Conservation (phyloP, 2,329 filamentous ascomycete genomes). For the Calonectria pseudoreteaudii region DNA sequence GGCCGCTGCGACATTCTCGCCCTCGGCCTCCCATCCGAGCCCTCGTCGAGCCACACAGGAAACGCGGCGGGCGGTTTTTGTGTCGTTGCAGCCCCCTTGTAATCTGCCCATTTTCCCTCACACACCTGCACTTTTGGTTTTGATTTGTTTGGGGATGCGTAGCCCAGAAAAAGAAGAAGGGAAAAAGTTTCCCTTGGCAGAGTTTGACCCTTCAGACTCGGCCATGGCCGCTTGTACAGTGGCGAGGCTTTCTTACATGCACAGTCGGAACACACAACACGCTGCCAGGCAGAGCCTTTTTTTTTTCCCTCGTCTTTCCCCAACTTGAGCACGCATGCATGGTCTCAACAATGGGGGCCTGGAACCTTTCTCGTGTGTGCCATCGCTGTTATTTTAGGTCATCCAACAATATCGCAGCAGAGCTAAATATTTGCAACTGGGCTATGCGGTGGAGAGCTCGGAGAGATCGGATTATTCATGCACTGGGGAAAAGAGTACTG, state of each 20-base stretch:
- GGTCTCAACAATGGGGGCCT: background rate
- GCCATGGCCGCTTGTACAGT: background rate
- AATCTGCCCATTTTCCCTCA: constrained; percentile 15
- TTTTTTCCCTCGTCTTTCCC: background rate
- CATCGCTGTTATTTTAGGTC: background rate
- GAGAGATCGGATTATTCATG: constrained; percentile 9
- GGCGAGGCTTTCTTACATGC: background rate
- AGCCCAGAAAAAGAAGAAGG: background rate
- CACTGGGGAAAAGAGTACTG: background rate
- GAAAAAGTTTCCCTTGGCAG: background rate
- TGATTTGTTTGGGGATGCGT: background rate
- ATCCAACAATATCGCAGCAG: background rate
- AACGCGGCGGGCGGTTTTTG: background rate
- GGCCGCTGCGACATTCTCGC: background rate
- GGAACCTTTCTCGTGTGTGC: background rate
- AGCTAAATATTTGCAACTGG: background rate
- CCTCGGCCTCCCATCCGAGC: constrained; percentile 16
- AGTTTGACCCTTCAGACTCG: background rate
- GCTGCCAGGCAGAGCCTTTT: background rate
- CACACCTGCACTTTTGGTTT: background rate
- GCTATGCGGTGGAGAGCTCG: background rate
- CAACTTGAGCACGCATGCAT: background rate
- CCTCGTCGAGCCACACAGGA: background rate
- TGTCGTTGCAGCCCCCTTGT: background rate
- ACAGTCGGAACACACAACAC: background rate